Conservation (phyloP, 2,329 filamentous ascomycete species). For the Orbilia brochopaga region DNA sequence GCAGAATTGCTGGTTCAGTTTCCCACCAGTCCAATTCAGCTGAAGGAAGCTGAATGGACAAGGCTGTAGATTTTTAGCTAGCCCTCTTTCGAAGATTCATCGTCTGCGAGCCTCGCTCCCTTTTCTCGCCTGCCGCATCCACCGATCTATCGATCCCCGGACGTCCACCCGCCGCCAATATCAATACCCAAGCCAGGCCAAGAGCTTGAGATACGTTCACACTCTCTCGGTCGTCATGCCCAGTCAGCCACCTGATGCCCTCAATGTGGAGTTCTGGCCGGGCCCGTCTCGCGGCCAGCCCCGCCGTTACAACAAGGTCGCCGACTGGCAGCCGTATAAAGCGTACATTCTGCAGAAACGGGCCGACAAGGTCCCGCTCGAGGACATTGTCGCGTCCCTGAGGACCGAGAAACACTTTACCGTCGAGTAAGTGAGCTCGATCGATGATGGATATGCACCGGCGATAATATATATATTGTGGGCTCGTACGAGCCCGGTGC, state of each 20-base stretch:
- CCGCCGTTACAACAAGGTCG: conserved; percentile 40
- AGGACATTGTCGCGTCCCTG: conserved; percentile 39
- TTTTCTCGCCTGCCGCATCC: conserved; percentile 4
- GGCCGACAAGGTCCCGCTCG: conserved; percentile 31
- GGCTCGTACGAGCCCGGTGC: no score
- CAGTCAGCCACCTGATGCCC: not conserved
- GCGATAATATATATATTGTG: no score
- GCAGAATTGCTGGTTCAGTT: not conserved
- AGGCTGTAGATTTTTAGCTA: conserved; percentile 25
- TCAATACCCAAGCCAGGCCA: not conserved
- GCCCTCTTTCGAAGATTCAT: conserved; percentile 50
- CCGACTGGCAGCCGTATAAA: conserved; percentile 46
- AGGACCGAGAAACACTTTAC: conserved; percentile 34
- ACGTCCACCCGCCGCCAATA: not conserved
- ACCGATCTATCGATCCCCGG: conserved; percentile 34
- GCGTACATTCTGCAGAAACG: conserved; percentile 35
- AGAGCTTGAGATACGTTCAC: not conserved
- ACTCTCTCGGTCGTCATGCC: conserved; percentile 2
- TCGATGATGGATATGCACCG: not conserved
- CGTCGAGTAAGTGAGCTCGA: conserved; percentile 38
- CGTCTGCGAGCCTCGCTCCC: conserved; percentile 20
- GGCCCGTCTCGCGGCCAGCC: conserved; percentile 42
- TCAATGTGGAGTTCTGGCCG: conserved; percentile 49
- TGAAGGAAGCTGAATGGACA: conserved; percentile 2
- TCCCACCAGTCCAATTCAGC: not conserved